Evolutionary conservation across 805 yeast genomes (phyloP).

Genomic region (Blastobotrys muscicola): DNA sequence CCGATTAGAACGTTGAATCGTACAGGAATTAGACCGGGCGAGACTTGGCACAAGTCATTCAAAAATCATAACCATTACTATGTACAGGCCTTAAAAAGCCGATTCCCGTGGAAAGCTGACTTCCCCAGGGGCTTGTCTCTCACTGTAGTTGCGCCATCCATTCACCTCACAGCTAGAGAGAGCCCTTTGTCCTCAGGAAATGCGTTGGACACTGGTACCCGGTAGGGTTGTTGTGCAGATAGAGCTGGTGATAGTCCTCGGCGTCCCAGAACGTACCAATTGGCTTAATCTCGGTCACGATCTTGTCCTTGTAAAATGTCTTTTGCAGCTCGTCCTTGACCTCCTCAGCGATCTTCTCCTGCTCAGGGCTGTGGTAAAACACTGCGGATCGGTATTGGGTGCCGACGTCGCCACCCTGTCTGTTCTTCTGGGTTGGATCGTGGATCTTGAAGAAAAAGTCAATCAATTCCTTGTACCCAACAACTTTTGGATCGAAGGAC

Average conservation of each 20-base stretch:
- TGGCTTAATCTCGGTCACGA: conserved; percentile 64
- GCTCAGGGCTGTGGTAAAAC: conserved; percentile 49
- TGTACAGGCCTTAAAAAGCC: no score
- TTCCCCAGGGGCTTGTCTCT: no score
- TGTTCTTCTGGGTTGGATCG: conserved; percentile 79
- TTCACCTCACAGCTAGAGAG: not conserved
- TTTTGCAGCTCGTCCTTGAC: conserved; percentile 50
- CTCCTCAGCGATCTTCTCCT: conserved; percentile 35
- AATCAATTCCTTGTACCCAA: conserved; percentile 51
- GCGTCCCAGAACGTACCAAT: conserved; percentile 76
- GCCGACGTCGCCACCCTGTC: conserved; percentile 85
- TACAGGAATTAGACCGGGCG: no score
- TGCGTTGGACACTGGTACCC: conserved; percentile 93
- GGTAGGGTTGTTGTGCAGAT: conserved; percentile 66
- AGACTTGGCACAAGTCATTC: no score
- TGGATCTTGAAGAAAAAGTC: conserved; percentile 87
- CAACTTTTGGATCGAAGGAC: conserved; percentile 62
- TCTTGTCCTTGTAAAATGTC: conserved; percentile 62
- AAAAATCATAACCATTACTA: no score
- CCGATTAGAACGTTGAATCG: no score
- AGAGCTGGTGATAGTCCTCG: conserved; percentile 88
- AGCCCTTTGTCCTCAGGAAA: conserved; percentile 48
- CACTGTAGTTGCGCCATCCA: no score
- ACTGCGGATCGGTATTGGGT: conserved; percentile 86
- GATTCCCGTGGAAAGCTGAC: no score